phyloP scores from a whole-genome alignment of 495 filamentous ascomycete species.

The Penicillium odoratum region DNA sequence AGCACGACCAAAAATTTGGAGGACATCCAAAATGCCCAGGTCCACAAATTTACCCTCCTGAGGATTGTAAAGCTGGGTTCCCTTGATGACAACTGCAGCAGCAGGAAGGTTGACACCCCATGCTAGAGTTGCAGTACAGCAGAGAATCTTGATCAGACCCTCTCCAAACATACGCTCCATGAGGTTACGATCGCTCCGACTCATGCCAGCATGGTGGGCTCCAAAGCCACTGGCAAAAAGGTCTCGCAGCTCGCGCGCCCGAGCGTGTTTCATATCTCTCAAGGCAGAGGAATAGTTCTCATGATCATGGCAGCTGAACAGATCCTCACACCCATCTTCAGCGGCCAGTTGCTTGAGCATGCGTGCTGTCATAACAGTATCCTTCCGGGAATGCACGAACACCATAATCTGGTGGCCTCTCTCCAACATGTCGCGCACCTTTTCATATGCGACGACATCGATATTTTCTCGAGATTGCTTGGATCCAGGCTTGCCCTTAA shows the following conservation, averaged over 20 bases:
- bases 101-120: conserved; percentile 98
- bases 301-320: conserved; percentile 73
- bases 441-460: conserved; percentile 83
- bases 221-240: conserved; percentile 87
- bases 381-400: conserved; percentile 95
- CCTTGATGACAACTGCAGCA: conserved; percentile 92
- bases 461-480: conserved; percentile 83
- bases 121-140: conserved; percentile 95
- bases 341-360: conserved; percentile 82
- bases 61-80: conserved; percentile 93
- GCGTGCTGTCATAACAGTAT: conserved; percentile 85
- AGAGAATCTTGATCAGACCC: conserved; percentile 90
- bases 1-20: conserved; percentile 98
- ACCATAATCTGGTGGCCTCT: conserved; percentile 95
- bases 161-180: conserved; percentile 88
- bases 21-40: conserved; percentile 92
- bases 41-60: conserved; percentile 96
- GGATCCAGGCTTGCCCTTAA: conserved; percentile 83
- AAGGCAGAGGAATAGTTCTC: conserved; percentile 69
- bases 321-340: conserved; percentile 70
- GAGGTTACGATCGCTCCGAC: conserved; percentile 86
- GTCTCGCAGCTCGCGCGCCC: conserved; percentile 82
- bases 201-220: conserved; percentile 95
- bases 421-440: conserved; percentile 90
- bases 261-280: conserved; percentile 78